Percentiles rank a stretch among this genome's conserved stretches.
These are phyloP conservation scores for Lasiodiplodia sp. DNA, from an alignment of 2,329 filamentous ascomycete genomes.

Conservation along the genomic window DNA sequence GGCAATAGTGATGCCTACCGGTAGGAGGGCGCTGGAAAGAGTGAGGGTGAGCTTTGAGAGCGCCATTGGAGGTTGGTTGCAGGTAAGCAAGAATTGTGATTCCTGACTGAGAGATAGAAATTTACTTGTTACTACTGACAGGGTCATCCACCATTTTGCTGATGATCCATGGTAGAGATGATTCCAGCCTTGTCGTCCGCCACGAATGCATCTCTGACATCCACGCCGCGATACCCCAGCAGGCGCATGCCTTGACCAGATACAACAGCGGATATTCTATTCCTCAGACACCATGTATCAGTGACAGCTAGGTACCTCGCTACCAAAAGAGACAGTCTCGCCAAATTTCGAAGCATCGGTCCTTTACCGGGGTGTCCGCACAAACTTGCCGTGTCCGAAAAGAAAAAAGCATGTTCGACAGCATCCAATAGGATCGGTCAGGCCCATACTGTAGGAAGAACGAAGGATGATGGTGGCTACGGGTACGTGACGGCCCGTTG, in stretches of 20 bases:
- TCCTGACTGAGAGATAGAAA: not conserved
- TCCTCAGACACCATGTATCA: not conserved
- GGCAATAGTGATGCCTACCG: not conserved
- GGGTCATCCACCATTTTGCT: not conserved
- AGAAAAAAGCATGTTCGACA: not conserved
- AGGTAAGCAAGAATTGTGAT: not conserved
- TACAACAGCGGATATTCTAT: not conserved
- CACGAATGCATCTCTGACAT: too few relatives aligned
- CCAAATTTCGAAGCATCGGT: not conserved
- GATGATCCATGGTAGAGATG: not conserved
- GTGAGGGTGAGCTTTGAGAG: not conserved
- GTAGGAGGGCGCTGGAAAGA: not conserved
- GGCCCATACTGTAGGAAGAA: not conserved
- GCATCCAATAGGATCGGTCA: not conserved
- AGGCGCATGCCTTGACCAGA: not conserved
- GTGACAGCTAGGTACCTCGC: not conserved
- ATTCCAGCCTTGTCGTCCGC: not conserved
- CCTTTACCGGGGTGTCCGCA: not conserved
- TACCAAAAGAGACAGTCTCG: not conserved
- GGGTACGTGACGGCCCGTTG: conserved; percentile 10
- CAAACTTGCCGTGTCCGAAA: not conserved
- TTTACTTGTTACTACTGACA: not conserved
- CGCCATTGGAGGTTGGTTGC: not conserved
- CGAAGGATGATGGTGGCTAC: not conserved
- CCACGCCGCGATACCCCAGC: not conserved